Evolutionary conservation across 495 filamentous ascomycete genomes (phyloP).

Genomic region (Lentithecium fluviatile): DNA sequence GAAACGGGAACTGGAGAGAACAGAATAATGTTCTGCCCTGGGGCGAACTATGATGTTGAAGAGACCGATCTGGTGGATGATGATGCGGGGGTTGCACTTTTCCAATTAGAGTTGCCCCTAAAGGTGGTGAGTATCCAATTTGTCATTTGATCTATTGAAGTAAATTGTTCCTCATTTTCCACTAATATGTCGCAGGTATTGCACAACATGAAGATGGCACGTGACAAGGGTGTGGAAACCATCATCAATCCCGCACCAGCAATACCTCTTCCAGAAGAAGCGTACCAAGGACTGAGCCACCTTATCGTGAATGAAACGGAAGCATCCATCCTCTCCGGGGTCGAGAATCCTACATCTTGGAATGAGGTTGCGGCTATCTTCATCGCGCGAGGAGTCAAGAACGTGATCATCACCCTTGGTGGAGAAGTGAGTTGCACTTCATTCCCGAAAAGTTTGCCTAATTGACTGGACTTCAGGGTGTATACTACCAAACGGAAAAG

Average conservation of each 20-base stretch:
- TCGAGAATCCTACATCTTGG: constrained; percentile 37
- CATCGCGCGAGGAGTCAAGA: constrained; percentile 64
- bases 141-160: not conserved
- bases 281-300: constrained; percentile 68
- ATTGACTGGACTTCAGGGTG: constrained; percentile 23
- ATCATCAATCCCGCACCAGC: constrained; percentile 82
- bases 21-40: constrained; percentile 75
- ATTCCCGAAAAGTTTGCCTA: not conserved
- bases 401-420: constrained; percentile 81
- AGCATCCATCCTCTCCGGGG: constrained; percentile 65
- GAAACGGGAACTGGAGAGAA: constrained; percentile 83
- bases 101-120: constrained; percentile 87
- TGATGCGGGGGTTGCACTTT: constrained; percentile 45
- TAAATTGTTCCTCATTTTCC: not conserved
- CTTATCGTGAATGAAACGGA: constrained; percentile 91
- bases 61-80: constrained; percentile 50
- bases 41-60: constrained; percentile 62
- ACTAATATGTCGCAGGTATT: constrained; percentile 43
- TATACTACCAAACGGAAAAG: constrained; percentile 36
- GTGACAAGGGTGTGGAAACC: constrained; percentile 53
- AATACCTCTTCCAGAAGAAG: constrained; percentile 60
- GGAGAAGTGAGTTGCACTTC: constrained; percentile 60
- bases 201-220: constrained; percentile 58
- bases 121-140: constrained; percentile 53
- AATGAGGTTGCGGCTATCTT: constrained; percentile 51